Conservation (phyloP, 148 eudicot genomes). For the Simmondsia chinensis region DNA sequence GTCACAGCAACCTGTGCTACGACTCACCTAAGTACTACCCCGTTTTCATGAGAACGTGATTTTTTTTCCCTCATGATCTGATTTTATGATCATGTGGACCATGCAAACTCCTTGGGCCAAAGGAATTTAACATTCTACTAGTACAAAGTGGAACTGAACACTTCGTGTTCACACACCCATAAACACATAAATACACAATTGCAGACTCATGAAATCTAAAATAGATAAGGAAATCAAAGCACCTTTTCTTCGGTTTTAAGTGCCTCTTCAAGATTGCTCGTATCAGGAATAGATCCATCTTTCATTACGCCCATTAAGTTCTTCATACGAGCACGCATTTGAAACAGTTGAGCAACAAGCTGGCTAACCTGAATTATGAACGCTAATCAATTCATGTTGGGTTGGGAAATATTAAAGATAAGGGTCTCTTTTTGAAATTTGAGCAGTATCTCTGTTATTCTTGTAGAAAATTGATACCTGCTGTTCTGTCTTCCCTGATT, state of each 20-base stretch:
- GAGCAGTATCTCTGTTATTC: not conserved
- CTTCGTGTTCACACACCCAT: no score
- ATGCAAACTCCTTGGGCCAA: no score
- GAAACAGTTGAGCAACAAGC: constrained; percentile 92
- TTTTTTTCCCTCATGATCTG: no score
- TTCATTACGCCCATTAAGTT: constrained; percentile 92
- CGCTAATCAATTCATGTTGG: no score
- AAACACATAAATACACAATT: not conserved
- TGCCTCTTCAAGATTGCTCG: constrained; percentile 78
- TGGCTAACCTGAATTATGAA: constrained; percentile 69
- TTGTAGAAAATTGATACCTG: constrained; percentile 36
- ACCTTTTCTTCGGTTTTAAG: constrained; percentile 77
- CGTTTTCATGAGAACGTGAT: no score
- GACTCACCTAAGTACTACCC: no score
- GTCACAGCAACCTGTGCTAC: no score
- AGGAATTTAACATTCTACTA: no score
- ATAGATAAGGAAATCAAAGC: not conserved
- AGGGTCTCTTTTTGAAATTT: no score
- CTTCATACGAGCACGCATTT: constrained; percentile 97
- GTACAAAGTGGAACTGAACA: no score
- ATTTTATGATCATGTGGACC: no score
- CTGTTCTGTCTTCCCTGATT: constrained; percentile 92
- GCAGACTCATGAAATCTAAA: not conserved
- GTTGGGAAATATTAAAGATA: no score
- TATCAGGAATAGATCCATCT: constrained; percentile 87